Evolutionary conservation across 371 early-diverging fungal species (phyloP), one percentile per base, ranked within the genome.

Genomic region (Haplosporangium sp.): DNA sequence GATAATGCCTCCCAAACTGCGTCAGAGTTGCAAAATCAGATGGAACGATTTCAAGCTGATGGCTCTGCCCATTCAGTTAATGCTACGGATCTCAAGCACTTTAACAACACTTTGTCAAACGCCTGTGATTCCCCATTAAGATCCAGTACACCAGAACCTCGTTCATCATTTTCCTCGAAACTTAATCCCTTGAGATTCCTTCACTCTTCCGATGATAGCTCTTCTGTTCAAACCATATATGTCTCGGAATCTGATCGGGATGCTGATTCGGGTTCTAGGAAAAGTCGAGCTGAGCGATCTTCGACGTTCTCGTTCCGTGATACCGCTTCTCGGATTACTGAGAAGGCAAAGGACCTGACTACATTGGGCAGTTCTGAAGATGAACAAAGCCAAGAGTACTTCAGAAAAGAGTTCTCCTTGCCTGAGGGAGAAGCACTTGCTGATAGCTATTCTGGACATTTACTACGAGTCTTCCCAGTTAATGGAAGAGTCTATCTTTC

Each of bases 401-500:
- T 93, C 72, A 65, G 82, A 61, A 85, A 86, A 55, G 85, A 87
- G 65, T 92, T 92, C 83, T 88, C 88, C 1, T 69, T 93, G 44
- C 89, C 92, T 0, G 86, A 88, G 39, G 56, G 85, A 0, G 93
- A 92, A 61, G 82, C 81, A 17, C 72, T 93, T 4, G 60, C 86
- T 37, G 85, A 87, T 60, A 87, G 72, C 71, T 87, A 86, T 2
- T 84, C 83, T 61, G 84, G 88, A 42, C 87, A 84, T 27, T 85
- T 74, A 37, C 58, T 83, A 35, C 74, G 73, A 39, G 83, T 84
- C 57, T 72, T 87, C 63, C 93, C 85, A 44, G 85, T 83, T 55
- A 89, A 86, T 50, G 94, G 94, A 38, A 88, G 87, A 42, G 62
- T 94, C 2, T 93, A 92, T 61, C 84, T 94, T 20, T 91, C 94